Evolutionary conservation across 352 stramenopile genomes (phyloP).

Genomic region (Aphanomyces cochlioides): DNA sequence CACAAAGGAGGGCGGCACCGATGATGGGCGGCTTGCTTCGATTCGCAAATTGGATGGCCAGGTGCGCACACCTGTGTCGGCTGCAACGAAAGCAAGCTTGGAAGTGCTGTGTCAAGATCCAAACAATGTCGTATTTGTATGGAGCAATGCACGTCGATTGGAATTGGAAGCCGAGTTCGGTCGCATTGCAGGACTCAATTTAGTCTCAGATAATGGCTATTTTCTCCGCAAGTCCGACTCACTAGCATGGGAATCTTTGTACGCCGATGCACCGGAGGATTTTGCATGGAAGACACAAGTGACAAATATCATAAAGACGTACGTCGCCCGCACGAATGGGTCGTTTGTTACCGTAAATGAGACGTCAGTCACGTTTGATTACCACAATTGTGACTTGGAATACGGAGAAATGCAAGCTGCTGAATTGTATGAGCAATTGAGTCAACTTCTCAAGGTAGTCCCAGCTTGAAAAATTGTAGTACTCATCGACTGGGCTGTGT

Average conservation of each 20-base stretch:
- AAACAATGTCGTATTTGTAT: conserved; percentile 64
- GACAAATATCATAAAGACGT: conserved; percentile 95
- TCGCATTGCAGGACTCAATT: conserved; percentile 46
- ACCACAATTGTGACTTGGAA: conserved; percentile 96
- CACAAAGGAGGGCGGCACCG: background rate
- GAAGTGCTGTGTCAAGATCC: conserved; percentile 51
- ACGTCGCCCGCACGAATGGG: conserved; percentile 95
- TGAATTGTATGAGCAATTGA: conserved; percentile 88
- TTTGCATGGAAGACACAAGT: conserved; percentile 94
- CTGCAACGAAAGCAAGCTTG: conserved; percentile 53
- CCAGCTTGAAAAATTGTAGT: conserved; percentile 40
- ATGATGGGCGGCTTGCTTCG: conserved; percentile 6
- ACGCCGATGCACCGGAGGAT: conserved; percentile 45
- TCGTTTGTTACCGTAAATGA: conserved; percentile 97
- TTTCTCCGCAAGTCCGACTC: conserved; percentile 48
- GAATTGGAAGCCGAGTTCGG: conserved; percentile 60
- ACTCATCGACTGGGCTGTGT: conserved; percentile 63
- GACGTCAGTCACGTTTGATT: conserved; percentile 97
- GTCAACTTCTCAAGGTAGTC: conserved; percentile 90
- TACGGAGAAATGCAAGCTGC: conserved; percentile 97
- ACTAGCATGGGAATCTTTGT: conserved; percentile 57
- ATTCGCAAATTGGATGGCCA: conserved; percentile 65
- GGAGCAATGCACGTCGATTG: conserved; percentile 52
- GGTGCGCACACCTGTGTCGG: conserved; percentile 59
- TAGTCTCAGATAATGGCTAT: conserved; percentile 67